Base-by-base conservation (phyloP, 192 early-diverging fungal species). In the Phycomyces blakesleeanus region DNA sequence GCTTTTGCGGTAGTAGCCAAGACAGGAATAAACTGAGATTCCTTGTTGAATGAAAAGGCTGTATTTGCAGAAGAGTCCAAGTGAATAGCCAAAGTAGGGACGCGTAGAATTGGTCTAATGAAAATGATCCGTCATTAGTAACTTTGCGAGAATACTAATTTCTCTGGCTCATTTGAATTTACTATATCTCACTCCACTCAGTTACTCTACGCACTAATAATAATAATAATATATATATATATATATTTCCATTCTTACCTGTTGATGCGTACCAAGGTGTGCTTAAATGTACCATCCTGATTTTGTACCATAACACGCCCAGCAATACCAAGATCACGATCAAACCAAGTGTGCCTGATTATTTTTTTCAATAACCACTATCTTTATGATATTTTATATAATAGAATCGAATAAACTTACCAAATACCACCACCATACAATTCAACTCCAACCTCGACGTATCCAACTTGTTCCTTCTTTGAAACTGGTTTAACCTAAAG, bases 21-120 rank as follows among this genome's bases (percentile, higher is more conserved):
- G 39, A 99, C 84, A 37, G 97, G 97, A 24, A 87, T 84, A 61
- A 99, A 76, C 51, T 99, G 97, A 4, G 80, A 81, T 74, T 99
- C 97, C 57, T 89, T 94, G 82, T 99, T 99, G 77, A 92, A 96
- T 64, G 88, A 93, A 81, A 97, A 94, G 9, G 90, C 90, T 12
- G 72, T 73, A 74, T 75, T 76, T 50, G 88, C 86, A 41, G 81
- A 68, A 47, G 92, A 82, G 67, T 99, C 94, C 59, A 99, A 76
- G 74, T 99, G 96, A 73, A 98, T 97, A 44, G 96, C 97, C 52
- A 99, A 78, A 12, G 93, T 95, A 40, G 97, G 97, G 54, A 99
- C 91, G 58, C 92, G 84, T 64, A 99, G 80, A 61, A 99, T 94
- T 9, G 97, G 91, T 58, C 83, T 85, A 66, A 18, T 20, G 27